phyloP scores from a whole-genome alignment of 2,329 filamentous ascomycete genomes.

The Paraphoma chrysanthemicola region DNA sequence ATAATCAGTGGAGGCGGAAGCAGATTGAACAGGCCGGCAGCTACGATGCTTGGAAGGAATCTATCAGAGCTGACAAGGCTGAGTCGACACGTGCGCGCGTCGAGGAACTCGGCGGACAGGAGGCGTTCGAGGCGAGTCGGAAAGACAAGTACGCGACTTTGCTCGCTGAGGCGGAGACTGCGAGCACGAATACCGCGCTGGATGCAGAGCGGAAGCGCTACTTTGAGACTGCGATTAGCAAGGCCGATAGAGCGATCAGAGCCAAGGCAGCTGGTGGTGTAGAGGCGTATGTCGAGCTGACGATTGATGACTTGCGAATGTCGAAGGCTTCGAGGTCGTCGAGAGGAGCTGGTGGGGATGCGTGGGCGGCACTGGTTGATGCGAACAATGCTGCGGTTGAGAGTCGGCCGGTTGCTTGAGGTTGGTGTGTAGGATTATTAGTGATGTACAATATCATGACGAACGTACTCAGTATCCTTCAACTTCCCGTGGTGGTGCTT shows the following conservation, averaged over 20 bases:
- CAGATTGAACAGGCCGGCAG: slow-evolving; percentile 23
- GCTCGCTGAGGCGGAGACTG: slow-evolving; percentile 28
- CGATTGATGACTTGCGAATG: slow-evolving; percentile 11
- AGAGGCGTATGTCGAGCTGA: slow-evolving; percentile 25
- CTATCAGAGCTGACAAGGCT: slow-evolving; percentile 8
- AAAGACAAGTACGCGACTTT: slow-evolving; percentile 17
- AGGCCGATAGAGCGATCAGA: slow-evolving; percentile 27
- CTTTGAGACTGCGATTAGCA: slow-evolving; percentile 23
- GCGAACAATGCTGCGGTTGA: slow-evolving; percentile 14
- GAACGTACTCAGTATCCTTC: neutral
- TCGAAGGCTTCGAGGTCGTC: neutral
- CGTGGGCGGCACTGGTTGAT: slow-evolving; percentile 23
- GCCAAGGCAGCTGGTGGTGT: slow-evolving; percentile 18
- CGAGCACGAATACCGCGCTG: slow-evolving; percentile 19
- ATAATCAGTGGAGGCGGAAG: slow-evolving; percentile 17
- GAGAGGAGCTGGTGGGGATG: slow-evolving; percentile 15
- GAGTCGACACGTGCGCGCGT: slow-evolving; percentile 5
- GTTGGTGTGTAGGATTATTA: neutral
- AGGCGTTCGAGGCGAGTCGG: slow-evolving; percentile 9
- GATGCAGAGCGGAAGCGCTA: slow-evolving; percentile 18
- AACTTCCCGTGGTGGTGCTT: neutral
- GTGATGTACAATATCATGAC: neutral
- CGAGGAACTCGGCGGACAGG: slow-evolving; percentile 18
- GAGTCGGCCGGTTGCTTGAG: slow-evolving; percentile 7
- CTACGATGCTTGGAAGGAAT: slow-evolving; percentile 20